These are phyloP conservation scores for Candida frijolesensis DNA, from an alignment of 1,139 yeast species.

Conservation along the genomic window DNA sequence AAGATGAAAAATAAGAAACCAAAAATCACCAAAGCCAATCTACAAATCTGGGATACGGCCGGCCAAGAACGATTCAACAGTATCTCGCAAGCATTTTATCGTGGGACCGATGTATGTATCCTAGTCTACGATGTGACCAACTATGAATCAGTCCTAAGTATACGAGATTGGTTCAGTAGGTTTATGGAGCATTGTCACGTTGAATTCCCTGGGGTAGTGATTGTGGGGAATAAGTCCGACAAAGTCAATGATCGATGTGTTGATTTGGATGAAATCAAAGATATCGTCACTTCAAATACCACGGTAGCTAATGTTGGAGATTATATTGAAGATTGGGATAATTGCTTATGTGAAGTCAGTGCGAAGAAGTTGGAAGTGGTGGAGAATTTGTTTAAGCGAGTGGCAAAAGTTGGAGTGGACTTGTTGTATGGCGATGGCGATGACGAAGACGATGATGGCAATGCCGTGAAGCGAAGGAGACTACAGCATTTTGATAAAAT, in stretches of 20 bases:
- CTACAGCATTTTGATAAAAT: constrained; percentile 44
- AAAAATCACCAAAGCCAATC: constrained; percentile 26
- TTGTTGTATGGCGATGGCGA: constrained; percentile 19
- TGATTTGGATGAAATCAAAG: constrained; percentile 43
- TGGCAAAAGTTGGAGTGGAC: constrained; percentile 43
- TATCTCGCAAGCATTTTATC: constrained; percentile 57
- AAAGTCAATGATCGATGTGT: constrained; percentile 39
- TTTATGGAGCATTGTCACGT: constrained; percentile 55
- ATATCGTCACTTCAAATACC: constrained; percentile 35
- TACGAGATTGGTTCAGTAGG: constrained; percentile 54
- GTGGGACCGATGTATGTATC: constrained; percentile 63
- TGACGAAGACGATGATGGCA: constrained; percentile 1
- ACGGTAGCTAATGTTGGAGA: constrained; percentile 31
- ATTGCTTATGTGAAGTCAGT: constrained; percentile 47
- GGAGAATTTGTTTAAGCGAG: constrained; percentile 42
- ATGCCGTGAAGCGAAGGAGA: constrained; percentile 15
- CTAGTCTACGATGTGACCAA: constrained; percentile 59
- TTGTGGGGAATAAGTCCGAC: constrained; percentile 61
- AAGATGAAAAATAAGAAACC: constrained; percentile 1
- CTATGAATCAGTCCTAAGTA: constrained; percentile 53
- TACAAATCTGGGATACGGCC: constrained; percentile 70
- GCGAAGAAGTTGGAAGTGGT: constrained; percentile 44
- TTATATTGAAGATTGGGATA: constrained; percentile 41
- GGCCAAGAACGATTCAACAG: constrained; percentile 68
- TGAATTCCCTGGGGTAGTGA: constrained; percentile 48